phyloP scores from a whole-genome alignment of 2,329 filamentous ascomycete genomes.

The Cytospora mali region DNA sequence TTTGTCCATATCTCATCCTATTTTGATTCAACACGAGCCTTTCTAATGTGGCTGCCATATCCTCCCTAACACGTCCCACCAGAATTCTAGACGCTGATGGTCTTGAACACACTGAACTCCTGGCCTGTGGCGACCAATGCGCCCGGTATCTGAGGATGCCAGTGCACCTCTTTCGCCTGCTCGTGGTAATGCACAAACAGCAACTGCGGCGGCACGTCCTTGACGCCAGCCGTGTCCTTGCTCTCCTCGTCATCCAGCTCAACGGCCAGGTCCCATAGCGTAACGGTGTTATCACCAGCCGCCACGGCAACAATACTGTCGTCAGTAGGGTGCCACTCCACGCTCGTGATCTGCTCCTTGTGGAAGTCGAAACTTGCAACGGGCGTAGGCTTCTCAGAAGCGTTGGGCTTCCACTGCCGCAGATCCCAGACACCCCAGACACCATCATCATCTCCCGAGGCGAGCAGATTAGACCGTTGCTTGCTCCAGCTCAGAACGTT shows the following conservation, averaged over 20 bases:
- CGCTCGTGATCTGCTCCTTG: conserved; percentile 91
- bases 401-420: conserved; percentile 82
- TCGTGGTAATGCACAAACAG: conserved; percentile 97
- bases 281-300: conserved; percentile 90
- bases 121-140: conserved; percentile 87
- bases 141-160: conserved; percentile 95
- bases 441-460: conserved; percentile 90
- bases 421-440: conserved; percentile 97
- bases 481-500: conserved; percentile 97
- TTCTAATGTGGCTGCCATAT: neutral
- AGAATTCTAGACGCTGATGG: conserved; percentile 69
- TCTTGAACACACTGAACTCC: conserved; percentile 83
- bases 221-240: conserved; percentile 81
- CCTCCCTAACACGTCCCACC: neutral
- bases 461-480: conserved; percentile 85
- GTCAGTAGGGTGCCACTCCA: conserved; percentile 97
- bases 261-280: conserved; percentile 94
- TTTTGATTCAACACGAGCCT: neutral
- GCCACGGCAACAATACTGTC: conserved; percentile 94
- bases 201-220: conserved; percentile 90
- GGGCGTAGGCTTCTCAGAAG: conserved; percentile 64
- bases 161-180: conserved; percentile 93
- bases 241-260: conserved; percentile 97
- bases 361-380: conserved; percentile 96
- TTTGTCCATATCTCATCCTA: conserved; percentile 8